Evolutionary conservation across 176 grass and related monocot species (phyloP), one percentile per base, ranked within the genome.

Genomic region (Musa schizocarpa): DNA sequence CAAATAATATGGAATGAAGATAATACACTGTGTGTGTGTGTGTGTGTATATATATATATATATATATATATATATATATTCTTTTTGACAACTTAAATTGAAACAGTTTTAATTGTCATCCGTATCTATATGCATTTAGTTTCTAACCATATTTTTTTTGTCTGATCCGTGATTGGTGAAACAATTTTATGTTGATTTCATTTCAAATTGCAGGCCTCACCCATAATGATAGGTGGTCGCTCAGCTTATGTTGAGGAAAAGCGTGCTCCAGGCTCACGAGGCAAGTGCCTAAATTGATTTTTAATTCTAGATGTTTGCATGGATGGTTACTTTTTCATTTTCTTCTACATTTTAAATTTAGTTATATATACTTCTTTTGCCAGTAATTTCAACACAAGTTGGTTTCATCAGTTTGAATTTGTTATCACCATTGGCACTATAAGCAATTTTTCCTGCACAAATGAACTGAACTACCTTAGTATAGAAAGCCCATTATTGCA

Each of bases 161-260:
- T 43, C 22, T 10, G 21, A 65, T 65, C 26, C 4, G 12, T 65
- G 63, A 65, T 65, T n/a, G 34, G 63, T 12, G 13, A 65, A 26
- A 20, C 2, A 26, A 51, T 70, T 56, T 74, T 19, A 29, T 19
- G 20, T 27, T 57, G 13, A 8, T 2, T 9, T 68, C 34, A 12
- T 17, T 4, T 74, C 63, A 72, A 55, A 75, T 78, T 78, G 71
- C 83, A 99, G 96, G 91, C 85, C 84, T 95, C 96, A 57, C 91
- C 91, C 76, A 79, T 99, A 69, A 85, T 76, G 73, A 91, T 99
- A 16, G 71, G 74, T 80, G 91, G 88, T 19, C 79, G 87, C 0
- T 83, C 85, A 75, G 88, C 84, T 57, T 81, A 80, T 11, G 83
- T 99, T 0, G 86, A 99, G 82, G 96, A 95, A 87, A 99, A 99